These are phyloP conservation scores for Triadica sebifera DNA, from an alignment of 345 rosid genomes.

Conservation along the genomic window DNA sequence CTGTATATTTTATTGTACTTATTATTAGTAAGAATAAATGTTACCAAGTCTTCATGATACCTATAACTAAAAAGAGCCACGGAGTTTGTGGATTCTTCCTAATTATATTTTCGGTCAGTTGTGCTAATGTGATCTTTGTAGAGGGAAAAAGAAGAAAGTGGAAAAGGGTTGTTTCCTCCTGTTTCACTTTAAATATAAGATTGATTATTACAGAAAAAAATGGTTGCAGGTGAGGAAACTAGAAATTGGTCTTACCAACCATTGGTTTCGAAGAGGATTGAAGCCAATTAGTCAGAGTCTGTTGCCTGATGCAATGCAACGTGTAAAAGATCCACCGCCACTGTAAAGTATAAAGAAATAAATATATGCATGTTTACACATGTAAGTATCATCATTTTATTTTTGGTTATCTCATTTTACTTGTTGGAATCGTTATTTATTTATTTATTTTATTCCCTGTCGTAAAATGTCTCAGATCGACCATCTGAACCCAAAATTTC, in stretches of 20 bases:
- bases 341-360: constrained; percentile 40
- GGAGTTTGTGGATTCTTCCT: too few relatives aligned
- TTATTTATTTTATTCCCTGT: not conserved
- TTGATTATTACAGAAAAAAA: constrained; percentile 7
- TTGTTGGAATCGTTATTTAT: not conserved
- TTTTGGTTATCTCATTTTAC: not conserved
- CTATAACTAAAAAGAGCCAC: too few relatives aligned
- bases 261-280: constrained; percentile 65
- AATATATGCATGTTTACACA: constrained; percentile 14
- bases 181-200: not conserved
- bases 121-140: not conserved
- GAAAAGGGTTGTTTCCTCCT: not conserved
- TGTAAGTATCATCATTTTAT: constrained; percentile 1
- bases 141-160: not conserved
- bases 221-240: constrained; percentile 79
- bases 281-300: constrained; percentile 61
- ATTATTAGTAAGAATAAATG: not conserved
- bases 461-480: not conserved
- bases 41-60: not conserved
- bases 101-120: too few relatives aligned
- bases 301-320: constrained; percentile 52
- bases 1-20: too few relatives aligned
- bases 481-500: not conserved
- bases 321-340: constrained; percentile 54
- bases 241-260: constrained; percentile 53